Evolutionary conservation across 345 rosid genomes (phyloP), one percentile per base, ranked within the genome.

Genomic region (Dovyalis caffra): DNA sequence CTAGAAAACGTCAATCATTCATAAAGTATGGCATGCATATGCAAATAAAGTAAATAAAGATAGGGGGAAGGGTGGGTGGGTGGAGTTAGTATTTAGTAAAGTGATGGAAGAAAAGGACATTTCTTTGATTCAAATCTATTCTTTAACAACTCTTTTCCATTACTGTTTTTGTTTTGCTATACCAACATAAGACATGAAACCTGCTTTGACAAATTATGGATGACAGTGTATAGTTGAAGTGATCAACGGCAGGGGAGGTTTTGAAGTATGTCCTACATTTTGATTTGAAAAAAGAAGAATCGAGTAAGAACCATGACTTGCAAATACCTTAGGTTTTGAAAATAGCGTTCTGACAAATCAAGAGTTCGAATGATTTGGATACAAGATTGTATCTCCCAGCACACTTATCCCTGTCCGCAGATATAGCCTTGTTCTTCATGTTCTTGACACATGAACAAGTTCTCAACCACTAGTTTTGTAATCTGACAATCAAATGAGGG

Each of bases 81-180:
- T n/a, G n/a, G n/a, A n/a, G n/a, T n/a, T n/a, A n/a, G n/a, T n/a
- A n/a, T n/a, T 76, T 51, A 4, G 73, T 64, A 53, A 69, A 60
- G 76, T 31, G 56, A 69, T 51, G 38, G 63, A 20, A 61, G 82
- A 75, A 61, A 74, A 63, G 21, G 40, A 66, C 69, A 40, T 68
- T 31, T 14, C 53, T 45, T 72, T 23, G 35, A 51, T 66, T 61
- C 31, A 15, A 25, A 23, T 45, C 8, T 28, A 45, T 65, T 14
- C 53, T 14, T 18, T 65, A 21, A 60, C 25, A 51, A 25, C 23
- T 43, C 34, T 40, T 10, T 7, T 49, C 6, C 0, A 4, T 21
- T 26, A 26, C 35, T 34, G 11, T 49, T 67, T 72, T 40, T 37
- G 45, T 65, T 65, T 65, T n/a, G 45, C 6, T 57, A 23, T 11